Evolutionary conservation across 225 moss, liverwort and hornwort genomes (phyloP), one percentile per base, ranked within the genome.

Genomic region (Pseudisothecium myosuroides): DNA sequence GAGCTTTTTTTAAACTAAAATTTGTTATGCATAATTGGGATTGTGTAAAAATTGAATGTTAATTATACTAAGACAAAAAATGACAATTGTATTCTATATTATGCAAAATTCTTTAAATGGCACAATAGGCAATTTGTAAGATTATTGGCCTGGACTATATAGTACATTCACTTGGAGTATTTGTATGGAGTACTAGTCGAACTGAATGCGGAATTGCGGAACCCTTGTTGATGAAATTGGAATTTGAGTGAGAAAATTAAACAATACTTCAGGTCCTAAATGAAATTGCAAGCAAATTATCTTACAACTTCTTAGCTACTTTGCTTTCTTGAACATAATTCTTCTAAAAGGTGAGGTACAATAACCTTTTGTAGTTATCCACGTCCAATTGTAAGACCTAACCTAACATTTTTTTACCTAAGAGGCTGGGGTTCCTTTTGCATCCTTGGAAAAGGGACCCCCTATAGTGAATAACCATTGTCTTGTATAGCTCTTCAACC

Each of bases 371-470:
- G 10, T 75, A 20, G 28, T 80, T 39, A 39, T 0, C 27, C 5
- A 18, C 28, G 31, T 1, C 28, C 5, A 58, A 80, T 80, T 39
- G 39, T 27, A 1, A 26, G 17, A 55, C 17, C 26, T 24, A 27
- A 9, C 0, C 9, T 5, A 27, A 13, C 1, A 41, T 41, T 26
- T 1, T 1, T 15, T 41, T 15, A 41, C 26, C 3, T 41, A 43
- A 16, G 28, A 43, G 10, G 5, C 1, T 1, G 15, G 26, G 26
- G 5, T 1, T 1, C 0, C 15, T 26, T 26, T 41, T 41, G 14
- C 41, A 41, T 71, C 24, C 3, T 71, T 71, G 2, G 8, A 24
- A 69, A 64, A 3, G 5, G 2, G 0, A 4, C 9, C 3, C 9
- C 0, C 1, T 49, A 54, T 9, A 64, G 9, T 34, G 9, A 64